Conservation (phyloP, 441 rosid genomes). For the Pelargonium cotyledonis region DNA sequence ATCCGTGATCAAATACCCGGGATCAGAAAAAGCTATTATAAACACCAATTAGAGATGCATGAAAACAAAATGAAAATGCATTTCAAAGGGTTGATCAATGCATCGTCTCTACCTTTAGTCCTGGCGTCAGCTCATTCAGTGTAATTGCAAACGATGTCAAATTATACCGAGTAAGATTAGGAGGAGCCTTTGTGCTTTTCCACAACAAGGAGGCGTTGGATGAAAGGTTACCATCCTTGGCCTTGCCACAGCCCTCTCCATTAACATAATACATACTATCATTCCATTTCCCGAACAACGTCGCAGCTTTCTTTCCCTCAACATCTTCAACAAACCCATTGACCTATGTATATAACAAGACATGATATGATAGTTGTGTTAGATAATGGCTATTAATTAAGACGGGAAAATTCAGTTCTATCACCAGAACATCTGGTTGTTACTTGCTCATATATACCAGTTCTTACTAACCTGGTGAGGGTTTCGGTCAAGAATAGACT, state of each 20-base stretch:
- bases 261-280: constrained; percentile 59
- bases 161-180: constrained; percentile 84
- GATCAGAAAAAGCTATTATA: constrained; percentile 45
- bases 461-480: constrained; percentile 66
- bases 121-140: constrained; percentile 75
- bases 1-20: constrained; percentile 56
- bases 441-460: neutral
- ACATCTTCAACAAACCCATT: constrained; percentile 74
- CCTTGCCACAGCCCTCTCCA: constrained; percentile 46
- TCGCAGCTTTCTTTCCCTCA: constrained; percentile 50
- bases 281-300: constrained; percentile 86
- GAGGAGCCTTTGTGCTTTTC: constrained; percentile 67
- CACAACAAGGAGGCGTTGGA: constrained; percentile 60
- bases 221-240: constrained; percentile 43
- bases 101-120: constrained; percentile 71
- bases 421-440: neutral
- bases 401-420: neutral
- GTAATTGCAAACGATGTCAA: constrained; percentile 88
- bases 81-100: constrained; percentile 18
- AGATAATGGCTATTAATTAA: neutral
- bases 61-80: constrained; percentile 26
- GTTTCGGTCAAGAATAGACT: constrained; percentile 78
- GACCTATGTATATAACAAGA: constrained; percentile 33
- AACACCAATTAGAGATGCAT: constrained; percentile 39
- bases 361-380: neutral